Percentiles rank a stretch among this genome's conserved stretches.
phyloP scores from a whole-genome alignment of 768 basidiomycete genomes.

The Kwoniella shandongensis region DNA sequence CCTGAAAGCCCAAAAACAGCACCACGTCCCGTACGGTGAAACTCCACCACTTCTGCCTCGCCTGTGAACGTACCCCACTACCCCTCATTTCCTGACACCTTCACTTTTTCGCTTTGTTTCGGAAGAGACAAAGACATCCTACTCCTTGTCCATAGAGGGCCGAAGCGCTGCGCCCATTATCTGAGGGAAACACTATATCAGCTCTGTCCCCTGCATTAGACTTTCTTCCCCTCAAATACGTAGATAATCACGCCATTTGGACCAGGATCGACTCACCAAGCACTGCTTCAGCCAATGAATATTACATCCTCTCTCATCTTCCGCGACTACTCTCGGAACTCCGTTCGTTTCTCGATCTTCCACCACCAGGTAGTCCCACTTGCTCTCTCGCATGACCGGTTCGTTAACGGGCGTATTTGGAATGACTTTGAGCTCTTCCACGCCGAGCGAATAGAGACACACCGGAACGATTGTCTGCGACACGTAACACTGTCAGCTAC shows the following conservation, averaged over 20 bases:
- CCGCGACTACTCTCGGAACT: constrained; percentile 9
- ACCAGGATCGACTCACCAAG: constrained; percentile 47
- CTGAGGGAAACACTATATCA: constrained; percentile 2
- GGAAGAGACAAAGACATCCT: too few relatives aligned
- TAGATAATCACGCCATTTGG: too few relatives aligned
- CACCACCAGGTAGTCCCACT: constrained; percentile 30
- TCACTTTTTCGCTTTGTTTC: too few relatives aligned
- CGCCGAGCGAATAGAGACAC: constrained; percentile 77
- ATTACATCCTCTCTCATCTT: constrained; percentile 26
- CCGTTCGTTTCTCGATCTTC: constrained; percentile 27
- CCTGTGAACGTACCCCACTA: too few relatives aligned
- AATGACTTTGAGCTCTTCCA: constrained; percentile 58
- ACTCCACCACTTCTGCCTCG: too few relatives aligned
- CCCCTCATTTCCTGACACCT: too few relatives aligned
- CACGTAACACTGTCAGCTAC: background rate
- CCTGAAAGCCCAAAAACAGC: too few relatives aligned
- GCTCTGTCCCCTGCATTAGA: too few relatives aligned
- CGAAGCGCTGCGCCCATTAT: constrained; percentile 30
- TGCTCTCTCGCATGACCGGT: constrained; percentile 13
- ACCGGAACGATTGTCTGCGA: constrained; percentile 58
- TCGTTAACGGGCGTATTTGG: constrained; percentile 8
- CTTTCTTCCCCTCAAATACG: too few relatives aligned
- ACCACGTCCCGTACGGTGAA: too few relatives aligned
- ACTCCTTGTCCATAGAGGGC: constrained; percentile 5
- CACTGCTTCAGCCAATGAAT: constrained; percentile 50